These are phyloP conservation scores for Hemileccinum impolitum DNA, from an alignment of 768 basidiomycete species.

Conservation along the genomic window DNA sequence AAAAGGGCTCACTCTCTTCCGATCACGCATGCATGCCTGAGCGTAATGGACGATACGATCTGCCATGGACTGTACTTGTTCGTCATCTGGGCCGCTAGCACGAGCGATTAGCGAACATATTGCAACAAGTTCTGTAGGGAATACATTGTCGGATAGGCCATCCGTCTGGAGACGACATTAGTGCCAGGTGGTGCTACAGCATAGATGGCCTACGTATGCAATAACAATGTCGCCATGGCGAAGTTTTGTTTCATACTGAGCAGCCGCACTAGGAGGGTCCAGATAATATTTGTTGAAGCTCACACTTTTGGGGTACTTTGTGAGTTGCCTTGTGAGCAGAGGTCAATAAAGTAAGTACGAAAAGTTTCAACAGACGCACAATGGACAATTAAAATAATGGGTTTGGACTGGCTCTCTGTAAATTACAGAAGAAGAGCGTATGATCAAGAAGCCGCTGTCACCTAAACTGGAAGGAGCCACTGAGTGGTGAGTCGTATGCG, in stretches of 20 bases:
- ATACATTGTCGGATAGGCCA: slow-evolving; percentile 56
- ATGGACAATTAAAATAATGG: slow-evolving; percentile 34
- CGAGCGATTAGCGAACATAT: slow-evolving; percentile 68
- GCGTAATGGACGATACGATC: slow-evolving; percentile 71
- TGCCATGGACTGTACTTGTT: slow-evolving; percentile 67
- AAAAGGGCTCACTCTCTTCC: slow-evolving; percentile 66
- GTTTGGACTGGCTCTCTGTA: slow-evolving; percentile 39
- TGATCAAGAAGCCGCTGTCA: slow-evolving; percentile 74
- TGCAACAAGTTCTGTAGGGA: slow-evolving; percentile 62
- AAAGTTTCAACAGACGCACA: slow-evolving; percentile 18
- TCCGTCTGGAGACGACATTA: slow-evolving; percentile 42
- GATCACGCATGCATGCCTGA: slow-evolving; percentile 64
- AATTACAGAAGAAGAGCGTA: slow-evolving; percentile 63
- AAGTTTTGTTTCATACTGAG: slow-evolving; percentile 43
- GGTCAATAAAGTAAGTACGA: not conserved
- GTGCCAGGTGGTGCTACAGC: not conserved
- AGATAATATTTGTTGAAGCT: slow-evolving; percentile 14
- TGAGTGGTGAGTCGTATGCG: slow-evolving; percentile 1
- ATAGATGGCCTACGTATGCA: slow-evolving; percentile 38
- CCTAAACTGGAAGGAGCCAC: slow-evolving; percentile 49
- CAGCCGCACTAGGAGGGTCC: slow-evolving; percentile 43
- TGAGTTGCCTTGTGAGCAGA: slow-evolving; percentile 26
- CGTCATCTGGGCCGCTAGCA: slow-evolving; percentile 51
- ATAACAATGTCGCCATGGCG: slow-evolving; percentile 53
- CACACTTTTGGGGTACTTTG: slow-evolving; percentile 31